Evolutionary conservation across 257 asterid species (phyloP).

Genomic region (Scutellaria minor): DNA sequence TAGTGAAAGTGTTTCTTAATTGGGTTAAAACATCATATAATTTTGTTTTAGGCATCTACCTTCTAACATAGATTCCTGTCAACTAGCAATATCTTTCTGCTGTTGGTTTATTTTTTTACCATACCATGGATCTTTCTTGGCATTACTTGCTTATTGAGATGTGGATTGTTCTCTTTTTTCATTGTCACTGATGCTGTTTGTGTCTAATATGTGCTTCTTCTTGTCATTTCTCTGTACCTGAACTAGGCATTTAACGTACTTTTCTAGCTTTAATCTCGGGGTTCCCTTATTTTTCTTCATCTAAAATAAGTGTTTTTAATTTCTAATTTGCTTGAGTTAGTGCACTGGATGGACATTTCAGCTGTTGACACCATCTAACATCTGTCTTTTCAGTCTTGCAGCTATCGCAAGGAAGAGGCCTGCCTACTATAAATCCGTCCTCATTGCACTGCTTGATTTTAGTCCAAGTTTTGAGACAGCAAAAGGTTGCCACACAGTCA

Average conservation of each 20-base stretch:
- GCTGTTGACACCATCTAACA: constrained; percentile 30
- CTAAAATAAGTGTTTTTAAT: constrained; percentile 21
- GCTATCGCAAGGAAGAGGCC: constrained; percentile 87
- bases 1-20: constrained; percentile 14
- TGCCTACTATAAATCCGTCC: constrained; percentile 63
- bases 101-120: constrained; percentile 9
- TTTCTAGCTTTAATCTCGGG: constrained; percentile 7
- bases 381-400: constrained; percentile 74
- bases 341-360: constrained; percentile 5
- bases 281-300: constrained; percentile 17
- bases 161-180: constrained; percentile 5
- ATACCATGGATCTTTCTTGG: constrained; percentile 23
- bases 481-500: constrained; percentile 73
- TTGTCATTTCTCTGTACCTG: constrained; percentile 4
- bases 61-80: not conserved
- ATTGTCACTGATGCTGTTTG: constrained; percentile 17
- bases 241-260: not conserved
- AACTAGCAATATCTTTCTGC: not conserved
- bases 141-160: constrained; percentile 12
- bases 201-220: constrained; percentile 18
- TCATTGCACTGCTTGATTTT: constrained; percentile 73
- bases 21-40: not conserved
- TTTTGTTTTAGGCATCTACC: not conserved
- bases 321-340: constrained; percentile 20
- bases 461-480: constrained; percentile 59